phyloP scores from a whole-genome alignment of 108 stramenopile genomes.

The Epithemia pelagica region DNA sequence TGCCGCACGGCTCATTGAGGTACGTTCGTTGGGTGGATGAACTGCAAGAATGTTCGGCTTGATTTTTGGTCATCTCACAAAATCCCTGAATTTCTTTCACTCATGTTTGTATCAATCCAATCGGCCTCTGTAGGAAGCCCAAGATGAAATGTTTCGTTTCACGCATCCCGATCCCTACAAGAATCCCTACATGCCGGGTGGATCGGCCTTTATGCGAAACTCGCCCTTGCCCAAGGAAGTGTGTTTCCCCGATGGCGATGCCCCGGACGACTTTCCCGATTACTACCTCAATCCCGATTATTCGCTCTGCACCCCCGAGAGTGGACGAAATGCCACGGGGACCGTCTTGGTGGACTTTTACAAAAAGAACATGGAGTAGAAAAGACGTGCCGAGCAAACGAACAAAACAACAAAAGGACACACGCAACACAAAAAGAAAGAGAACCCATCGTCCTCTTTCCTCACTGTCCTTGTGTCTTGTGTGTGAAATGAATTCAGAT shows the following conservation, averaged over 20 bases:
- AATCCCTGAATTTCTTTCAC: conserved; percentile 6
- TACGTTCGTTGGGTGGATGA: too few species aligned
- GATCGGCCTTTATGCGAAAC: conserved; percentile 97
- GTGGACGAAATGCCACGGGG: conserved; percentile 63
- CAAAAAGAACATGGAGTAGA: conserved; percentile 89
- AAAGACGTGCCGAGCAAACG: too few species aligned
- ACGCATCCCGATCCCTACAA: conserved; percentile 92
- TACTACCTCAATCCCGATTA: conserved; percentile 81
- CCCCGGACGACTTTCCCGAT: conserved; percentile 73
- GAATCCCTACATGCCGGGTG: conserved; percentile 93
- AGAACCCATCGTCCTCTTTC: too few species aligned
- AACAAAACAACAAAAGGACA: too few species aligned
- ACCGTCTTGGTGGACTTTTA: conserved; percentile 84
- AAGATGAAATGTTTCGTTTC: conserved; percentile 65
- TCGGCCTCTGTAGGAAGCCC: conserved; percentile 65
- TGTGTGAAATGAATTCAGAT: too few species aligned
- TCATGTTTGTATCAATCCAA: too few species aligned
- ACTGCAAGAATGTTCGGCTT: background rate
- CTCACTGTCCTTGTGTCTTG: too few species aligned
- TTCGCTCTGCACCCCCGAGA: conserved; percentile 71
- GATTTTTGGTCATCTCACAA: conserved; percentile 2
- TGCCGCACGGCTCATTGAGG: conserved; percentile 64
- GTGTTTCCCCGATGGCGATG: conserved; percentile 90
- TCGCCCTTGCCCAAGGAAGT: conserved; percentile 87
- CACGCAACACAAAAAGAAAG: too few species aligned